These are phyloP conservation scores for Pichia sp. DNA, from an alignment of 1,139 yeast species.

Conservation along the genomic window DNA sequence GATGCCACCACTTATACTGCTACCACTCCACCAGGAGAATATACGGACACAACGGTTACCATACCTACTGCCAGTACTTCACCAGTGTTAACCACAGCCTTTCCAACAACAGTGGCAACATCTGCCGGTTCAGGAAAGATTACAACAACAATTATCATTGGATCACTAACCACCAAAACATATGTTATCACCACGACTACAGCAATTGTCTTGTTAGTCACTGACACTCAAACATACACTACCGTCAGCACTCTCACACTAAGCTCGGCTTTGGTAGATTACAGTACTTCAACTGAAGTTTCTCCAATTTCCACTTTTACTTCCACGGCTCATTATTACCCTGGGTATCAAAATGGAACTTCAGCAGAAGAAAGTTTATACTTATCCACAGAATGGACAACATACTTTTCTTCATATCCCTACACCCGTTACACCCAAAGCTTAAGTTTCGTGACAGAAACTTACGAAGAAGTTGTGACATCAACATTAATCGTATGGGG, in stretches of 20 bases:
- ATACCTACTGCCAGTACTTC: neutral
- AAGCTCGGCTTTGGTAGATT: neutral
- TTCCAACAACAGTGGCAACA: neutral
- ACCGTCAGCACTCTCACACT: constrained; percentile 9
- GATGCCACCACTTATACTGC: neutral
- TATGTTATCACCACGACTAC: constrained; percentile 21
- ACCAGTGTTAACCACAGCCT: neutral
- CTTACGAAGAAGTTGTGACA: constrained; percentile 3
- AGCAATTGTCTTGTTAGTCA: constrained; percentile 22
- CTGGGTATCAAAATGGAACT: neutral
- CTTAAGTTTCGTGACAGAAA: neutral
- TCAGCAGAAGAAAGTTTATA: neutral
- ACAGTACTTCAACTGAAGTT: neutral
- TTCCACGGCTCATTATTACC: neutral
- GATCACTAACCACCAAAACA: constrained; percentile 15
- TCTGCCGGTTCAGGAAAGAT: neutral
- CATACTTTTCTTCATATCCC: neutral
- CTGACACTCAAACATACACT: constrained; percentile 20
- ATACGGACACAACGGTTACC: neutral
- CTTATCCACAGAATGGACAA: neutral
- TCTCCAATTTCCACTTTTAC: neutral
- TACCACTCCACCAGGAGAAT: neutral
- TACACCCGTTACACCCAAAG: neutral
- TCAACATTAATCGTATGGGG: constrained; percentile 8
- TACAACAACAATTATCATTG: constrained; percentile 15